These are phyloP conservation scores for Sphagnum tenellum DNA, from an alignment of 225 moss, liverwort and hornwort species.

Conservation along the genomic window DNA sequence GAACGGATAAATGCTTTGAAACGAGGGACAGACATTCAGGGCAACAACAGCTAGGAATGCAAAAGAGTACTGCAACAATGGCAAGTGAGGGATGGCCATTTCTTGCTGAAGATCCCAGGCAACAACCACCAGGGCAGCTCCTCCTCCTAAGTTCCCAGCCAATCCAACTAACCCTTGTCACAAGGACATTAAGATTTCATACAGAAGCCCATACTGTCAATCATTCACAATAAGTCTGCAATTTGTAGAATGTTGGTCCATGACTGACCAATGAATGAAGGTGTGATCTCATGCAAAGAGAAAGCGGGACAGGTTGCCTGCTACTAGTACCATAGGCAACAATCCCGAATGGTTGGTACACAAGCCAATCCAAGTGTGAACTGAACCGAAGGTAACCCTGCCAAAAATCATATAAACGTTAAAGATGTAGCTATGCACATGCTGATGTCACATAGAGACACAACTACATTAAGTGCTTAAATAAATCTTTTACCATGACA, in stretches of 20 bases:
- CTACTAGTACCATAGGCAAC: slow-evolving; percentile 42
- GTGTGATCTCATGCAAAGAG: neutral
- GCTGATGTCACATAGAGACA: no score
- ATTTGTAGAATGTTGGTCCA: neutral
- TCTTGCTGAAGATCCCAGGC: slow-evolving; percentile 47
- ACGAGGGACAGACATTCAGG: neutral
- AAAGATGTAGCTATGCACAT: neutral
- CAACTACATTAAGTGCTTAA: neutral
- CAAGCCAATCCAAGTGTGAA: slow-evolving; percentile 44
- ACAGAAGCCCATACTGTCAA: no score
- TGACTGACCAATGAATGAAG: slow-evolving; percentile 1
- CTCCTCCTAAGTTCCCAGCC: slow-evolving; percentile 26
- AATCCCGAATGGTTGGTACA: slow-evolving; percentile 41
- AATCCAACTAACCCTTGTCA: neutral
- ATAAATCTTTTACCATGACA: slow-evolving; percentile 7
- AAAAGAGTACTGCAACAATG: slow-evolving; percentile 26
- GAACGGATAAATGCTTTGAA: neutral
- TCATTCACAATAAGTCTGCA: neutral
- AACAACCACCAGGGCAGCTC: slow-evolving; percentile 39
- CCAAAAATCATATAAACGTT: slow-evolving; percentile 1
- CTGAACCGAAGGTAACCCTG: slow-evolving; percentile 50
- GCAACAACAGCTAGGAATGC: neutral
- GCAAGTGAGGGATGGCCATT: slow-evolving; percentile 38
- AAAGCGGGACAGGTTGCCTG: slow-evolving; percentile 2
- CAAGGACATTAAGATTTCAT: neutral